A percentile compares a stretch with the other conserved stretches of the same genome.
Evolutionary conservation across 108 stramenopile species (phyloP).

Genomic region (Stephanodiscus minutulus): DNA sequence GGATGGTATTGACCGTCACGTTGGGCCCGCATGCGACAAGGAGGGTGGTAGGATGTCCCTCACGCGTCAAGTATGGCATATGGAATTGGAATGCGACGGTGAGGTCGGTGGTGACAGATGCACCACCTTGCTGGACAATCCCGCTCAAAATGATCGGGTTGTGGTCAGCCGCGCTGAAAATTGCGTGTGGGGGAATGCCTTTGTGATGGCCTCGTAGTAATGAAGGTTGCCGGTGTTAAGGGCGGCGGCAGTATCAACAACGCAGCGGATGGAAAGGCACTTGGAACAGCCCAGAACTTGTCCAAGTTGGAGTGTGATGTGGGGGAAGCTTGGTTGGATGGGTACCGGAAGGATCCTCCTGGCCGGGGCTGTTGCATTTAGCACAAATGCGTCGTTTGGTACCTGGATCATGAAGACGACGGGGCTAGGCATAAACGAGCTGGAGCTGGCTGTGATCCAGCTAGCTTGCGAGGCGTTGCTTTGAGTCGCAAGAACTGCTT

Average conservation of each 20-base stretch:
- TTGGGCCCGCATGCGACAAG: conserved; percentile 1
- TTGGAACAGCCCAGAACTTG: not conserved
- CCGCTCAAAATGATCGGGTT: conserved; percentile 2
- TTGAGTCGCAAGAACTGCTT: too few species aligned
- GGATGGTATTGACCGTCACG: conserved; percentile 9
- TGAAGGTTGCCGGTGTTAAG: not conserved
- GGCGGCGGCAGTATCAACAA: conserved; percentile 17
- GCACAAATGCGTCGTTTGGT: too few species aligned
- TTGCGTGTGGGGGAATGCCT: not conserved
- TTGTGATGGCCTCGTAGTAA: not conserved
- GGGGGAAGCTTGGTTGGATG: not conserved
- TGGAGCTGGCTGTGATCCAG: not conserved
- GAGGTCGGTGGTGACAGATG: not conserved
- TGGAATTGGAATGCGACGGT: conserved; percentile 10
- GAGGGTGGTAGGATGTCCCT: not conserved
- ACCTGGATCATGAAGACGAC: not conserved
- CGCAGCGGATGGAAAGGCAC: not conserved
- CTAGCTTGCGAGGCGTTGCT: too few species aligned
- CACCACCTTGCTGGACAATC: not conserved
- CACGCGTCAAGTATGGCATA: not conserved
- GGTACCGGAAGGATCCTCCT: not conserved
- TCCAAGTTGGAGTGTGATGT: conserved; percentile 1
- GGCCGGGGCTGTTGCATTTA: not conserved
- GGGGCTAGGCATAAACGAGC: not conserved
- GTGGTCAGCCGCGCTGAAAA: not conserved